Conservation (phyloP, 495 filamentous ascomycete genomes). For the Xylaria venustula region DNA sequence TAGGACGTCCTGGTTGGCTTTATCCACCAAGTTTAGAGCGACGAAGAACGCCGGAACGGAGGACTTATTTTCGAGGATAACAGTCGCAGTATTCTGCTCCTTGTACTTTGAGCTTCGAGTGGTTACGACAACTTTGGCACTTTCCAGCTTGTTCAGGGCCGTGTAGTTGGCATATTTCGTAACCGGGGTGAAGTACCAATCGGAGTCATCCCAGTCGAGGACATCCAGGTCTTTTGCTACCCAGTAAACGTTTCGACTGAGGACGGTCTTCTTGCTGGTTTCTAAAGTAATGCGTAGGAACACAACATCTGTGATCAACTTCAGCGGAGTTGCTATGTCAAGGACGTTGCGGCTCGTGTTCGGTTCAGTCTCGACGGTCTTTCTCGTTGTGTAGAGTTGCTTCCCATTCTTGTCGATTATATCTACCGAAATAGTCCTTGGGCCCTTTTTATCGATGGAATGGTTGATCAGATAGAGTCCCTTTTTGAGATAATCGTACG, state of each 20-base stretch:
- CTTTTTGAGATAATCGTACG: conserved; percentile 50
- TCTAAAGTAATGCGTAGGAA: conserved; percentile 53
- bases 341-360: conserved; percentile 37
- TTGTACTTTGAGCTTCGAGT: conserved; percentile 9
- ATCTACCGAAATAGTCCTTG: conserved; percentile 47
- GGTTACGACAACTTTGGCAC: conserved; percentile 36
- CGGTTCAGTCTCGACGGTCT: conserved; percentile 31
- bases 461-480: conserved; percentile 58
- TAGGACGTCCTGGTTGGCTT: conserved; percentile 40
- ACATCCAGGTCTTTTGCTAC: conserved; percentile 46
- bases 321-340: conserved; percentile 32
- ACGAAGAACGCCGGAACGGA: conserved; percentile 58
- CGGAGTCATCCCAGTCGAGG: conserved; percentile 55
- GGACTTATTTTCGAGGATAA: conserved; percentile 54
- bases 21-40: conserved; percentile 46
- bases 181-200: conserved; percentile 60
- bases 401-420: conserved; percentile 49
- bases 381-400: conserved; percentile 27
- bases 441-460: conserved; percentile 38
- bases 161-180: conserved; percentile 53
- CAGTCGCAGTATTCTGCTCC: neutral
- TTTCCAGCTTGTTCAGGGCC: conserved; percentile 39
- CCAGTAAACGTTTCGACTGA: conserved; percentile 67
- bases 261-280: conserved; percentile 24
- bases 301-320: conserved; percentile 41